Conservation (phyloP, 2,329 filamentous ascomycete genomes). For the Penicillium sclerotigenum region DNA sequence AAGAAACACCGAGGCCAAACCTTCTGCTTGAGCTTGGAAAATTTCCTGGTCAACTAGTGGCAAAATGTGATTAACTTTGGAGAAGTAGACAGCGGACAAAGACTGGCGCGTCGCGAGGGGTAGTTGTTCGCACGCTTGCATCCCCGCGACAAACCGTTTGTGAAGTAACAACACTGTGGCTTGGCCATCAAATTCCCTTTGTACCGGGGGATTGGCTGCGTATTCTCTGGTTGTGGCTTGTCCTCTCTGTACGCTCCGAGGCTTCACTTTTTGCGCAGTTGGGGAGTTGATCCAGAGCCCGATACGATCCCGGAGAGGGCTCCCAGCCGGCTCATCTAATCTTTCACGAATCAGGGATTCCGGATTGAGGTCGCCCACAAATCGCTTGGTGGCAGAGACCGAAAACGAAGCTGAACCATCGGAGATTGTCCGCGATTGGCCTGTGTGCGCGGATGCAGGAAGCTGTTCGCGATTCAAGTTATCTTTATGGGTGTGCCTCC, state of each 20-base stretch:
- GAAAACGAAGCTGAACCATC: constrained; percentile 9
- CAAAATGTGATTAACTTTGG: constrained; percentile 38
- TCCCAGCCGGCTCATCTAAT: constrained; percentile 24
- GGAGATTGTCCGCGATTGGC: constrained; percentile 1
- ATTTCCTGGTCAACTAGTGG: constrained; percentile 36
- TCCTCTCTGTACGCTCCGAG: not conserved
- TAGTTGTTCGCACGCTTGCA: constrained; percentile 30
- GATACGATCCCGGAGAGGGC: constrained; percentile 29
- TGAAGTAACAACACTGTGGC: constrained; percentile 21
- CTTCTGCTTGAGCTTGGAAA: constrained; percentile 24
- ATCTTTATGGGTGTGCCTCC: not conserved
- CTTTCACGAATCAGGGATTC: constrained; percentile 40
- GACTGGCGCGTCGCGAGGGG: constrained; percentile 33
- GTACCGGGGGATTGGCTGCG: not conserved
- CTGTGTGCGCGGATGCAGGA: not conserved
- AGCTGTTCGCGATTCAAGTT: not conserved
- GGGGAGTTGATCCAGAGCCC: constrained; percentile 35
- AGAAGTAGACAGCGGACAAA: constrained; percentile 37
- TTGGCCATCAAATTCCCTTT: constrained; percentile 1
- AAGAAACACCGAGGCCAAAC: constrained; percentile 33
- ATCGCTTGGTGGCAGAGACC: constrained; percentile 28
- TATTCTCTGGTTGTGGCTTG: not conserved
- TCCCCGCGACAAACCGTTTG: constrained; percentile 23
- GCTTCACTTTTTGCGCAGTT: constrained; percentile 9
- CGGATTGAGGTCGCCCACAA: constrained; percentile 43